phyloP scores from a whole-genome alignment of 345 rosid species.

The Leavenworthia alabamica region DNA sequence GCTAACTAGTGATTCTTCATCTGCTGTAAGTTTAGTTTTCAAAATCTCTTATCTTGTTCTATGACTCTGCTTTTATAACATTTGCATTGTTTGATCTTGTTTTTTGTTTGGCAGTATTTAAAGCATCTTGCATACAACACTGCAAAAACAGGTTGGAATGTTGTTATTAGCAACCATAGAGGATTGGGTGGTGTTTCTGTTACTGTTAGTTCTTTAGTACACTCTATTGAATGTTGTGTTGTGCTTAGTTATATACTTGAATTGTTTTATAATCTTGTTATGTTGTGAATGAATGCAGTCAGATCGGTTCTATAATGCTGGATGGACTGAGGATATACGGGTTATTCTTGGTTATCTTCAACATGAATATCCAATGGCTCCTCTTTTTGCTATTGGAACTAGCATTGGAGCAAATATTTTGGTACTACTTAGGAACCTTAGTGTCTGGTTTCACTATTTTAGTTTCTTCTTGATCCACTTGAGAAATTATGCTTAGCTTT shows the following conservation, averaged over 20 bases:
- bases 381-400: slow-evolving; percentile 79
- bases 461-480: background rate
- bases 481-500: background rate
- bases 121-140: slow-evolving; percentile 62
- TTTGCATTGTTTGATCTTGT: slow-evolving; percentile 1
- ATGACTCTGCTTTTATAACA: background rate
- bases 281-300: slow-evolving; percentile 45
- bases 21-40: slow-evolving; percentile 42
- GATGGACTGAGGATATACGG: slow-evolving; percentile 77
- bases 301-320: slow-evolving; percentile 89
- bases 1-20: slow-evolving; percentile 60
- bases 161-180: slow-evolving; percentile 83
- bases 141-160: slow-evolving; percentile 72
- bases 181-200: slow-evolving; percentile 88
- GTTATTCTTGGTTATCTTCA: slow-evolving; percentile 55
- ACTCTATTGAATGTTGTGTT: background rate
- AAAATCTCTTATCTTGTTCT: background rate
- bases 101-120: slow-evolving; percentile 50
- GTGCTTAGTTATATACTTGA: background rate
- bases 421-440: slow-evolving; percentile 34
- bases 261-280: background rate
- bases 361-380: slow-evolving; percentile 60
- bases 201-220: slow-evolving; percentile 49
- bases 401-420: slow-evolving; percentile 90
- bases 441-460: background rate